These are phyloP conservation scores for Penicillium cinerascens DNA, from an alignment of 495 filamentous ascomycete species.

Conservation along the genomic window DNA sequence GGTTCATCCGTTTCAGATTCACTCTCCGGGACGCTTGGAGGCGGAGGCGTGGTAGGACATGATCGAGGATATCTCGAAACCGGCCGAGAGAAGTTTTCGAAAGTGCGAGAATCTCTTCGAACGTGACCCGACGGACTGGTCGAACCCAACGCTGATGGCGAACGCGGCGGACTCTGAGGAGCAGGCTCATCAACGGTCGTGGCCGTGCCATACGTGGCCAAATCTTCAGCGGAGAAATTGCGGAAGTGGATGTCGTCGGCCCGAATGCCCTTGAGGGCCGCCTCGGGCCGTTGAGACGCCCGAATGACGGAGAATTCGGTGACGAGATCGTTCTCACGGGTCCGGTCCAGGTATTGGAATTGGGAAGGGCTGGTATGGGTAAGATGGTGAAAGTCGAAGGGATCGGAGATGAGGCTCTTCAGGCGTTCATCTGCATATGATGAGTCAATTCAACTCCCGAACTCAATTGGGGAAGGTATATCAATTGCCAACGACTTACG, in stretches of 20 bases:
- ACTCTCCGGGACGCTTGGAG: slow-evolving; percentile 27
- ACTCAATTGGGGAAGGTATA: slow-evolving; percentile 2
- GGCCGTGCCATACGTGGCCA: slow-evolving; percentile 21
- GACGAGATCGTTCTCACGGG: slow-evolving; percentile 58
- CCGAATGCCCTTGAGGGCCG: slow-evolving; percentile 58
- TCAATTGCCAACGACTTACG: slow-evolving; percentile 26
- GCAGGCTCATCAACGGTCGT: slow-evolving; percentile 24
- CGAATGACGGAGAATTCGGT: slow-evolving; percentile 65
- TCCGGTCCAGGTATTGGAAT: slow-evolving; percentile 54
- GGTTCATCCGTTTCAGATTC: slow-evolving; percentile 37
- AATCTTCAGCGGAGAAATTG: slow-evolving; percentile 56
- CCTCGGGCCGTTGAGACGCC: slow-evolving; percentile 60
- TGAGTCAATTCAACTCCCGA: background rate
- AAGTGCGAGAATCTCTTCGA: slow-evolving; percentile 32
- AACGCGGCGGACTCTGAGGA: slow-evolving; percentile 22
- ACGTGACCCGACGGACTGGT: slow-evolving; percentile 18
- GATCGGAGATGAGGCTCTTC: slow-evolving; percentile 66
- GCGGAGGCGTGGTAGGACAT: slow-evolving; percentile 28
- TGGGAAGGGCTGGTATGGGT: slow-evolving; percentile 69
- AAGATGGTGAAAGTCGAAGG: slow-evolving; percentile 86
- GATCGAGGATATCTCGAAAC: slow-evolving; percentile 34
- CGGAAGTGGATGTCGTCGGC: slow-evolving; percentile 63
- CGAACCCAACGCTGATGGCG: slow-evolving; percentile 13
- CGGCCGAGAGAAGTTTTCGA: slow-evolving; percentile 52
- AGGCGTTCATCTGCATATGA: slow-evolving; percentile 31